phyloP scores from a whole-genome alignment of 176 grass and related monocot genomes.

The Oryza punctata region DNA sequence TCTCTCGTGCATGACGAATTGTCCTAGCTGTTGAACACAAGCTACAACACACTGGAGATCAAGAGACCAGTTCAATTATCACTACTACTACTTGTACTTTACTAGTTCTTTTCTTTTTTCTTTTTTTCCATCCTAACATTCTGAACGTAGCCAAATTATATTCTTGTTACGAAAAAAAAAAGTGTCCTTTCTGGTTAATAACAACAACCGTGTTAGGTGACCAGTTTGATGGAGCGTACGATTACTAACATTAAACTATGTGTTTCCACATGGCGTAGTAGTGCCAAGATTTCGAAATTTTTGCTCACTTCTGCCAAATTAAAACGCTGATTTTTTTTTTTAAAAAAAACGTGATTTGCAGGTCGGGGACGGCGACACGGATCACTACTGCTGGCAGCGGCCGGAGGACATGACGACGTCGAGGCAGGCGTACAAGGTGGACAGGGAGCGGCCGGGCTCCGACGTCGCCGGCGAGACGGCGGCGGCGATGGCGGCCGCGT shows the following conservation, averaged over 20 bases:
- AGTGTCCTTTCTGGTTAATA: slow-evolving; percentile 32
- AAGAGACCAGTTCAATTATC: slow-evolving; percentile 39
- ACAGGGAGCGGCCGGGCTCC: slow-evolving; percentile 66
- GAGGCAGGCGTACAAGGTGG: slow-evolving; percentile 82
- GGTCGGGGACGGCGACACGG: slow-evolving; percentile 91
- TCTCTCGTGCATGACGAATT: slow-evolving; percentile 22
- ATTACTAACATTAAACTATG: slow-evolving; percentile 30
- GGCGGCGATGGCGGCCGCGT: slow-evolving; percentile 73
- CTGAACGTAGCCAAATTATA: slow-evolving; percentile 8
- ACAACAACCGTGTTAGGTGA: slow-evolving; percentile 45
- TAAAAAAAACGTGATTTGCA: slow-evolving; percentile 28
- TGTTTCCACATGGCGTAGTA: slow-evolving; percentile 34
- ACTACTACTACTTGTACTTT: slow-evolving; percentile 10
- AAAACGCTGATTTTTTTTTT: neutral
- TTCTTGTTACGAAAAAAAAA: neutral
- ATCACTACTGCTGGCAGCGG: slow-evolving; percentile 97
- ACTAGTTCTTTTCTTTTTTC: neutral
- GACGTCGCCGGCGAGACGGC: slow-evolving; percentile 81
- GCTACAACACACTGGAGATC: neutral
- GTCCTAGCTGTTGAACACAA: slow-evolving; percentile 38
- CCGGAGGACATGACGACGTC: slow-evolving; percentile 98
- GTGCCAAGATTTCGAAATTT: neutral
- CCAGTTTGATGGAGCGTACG: slow-evolving; percentile 36
- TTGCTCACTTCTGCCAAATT: neutral
- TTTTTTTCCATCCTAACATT: neutral